Evolutionary conservation across 257 asterid genomes (phyloP).

Genomic region (Rehmannia glutinosa): DNA sequence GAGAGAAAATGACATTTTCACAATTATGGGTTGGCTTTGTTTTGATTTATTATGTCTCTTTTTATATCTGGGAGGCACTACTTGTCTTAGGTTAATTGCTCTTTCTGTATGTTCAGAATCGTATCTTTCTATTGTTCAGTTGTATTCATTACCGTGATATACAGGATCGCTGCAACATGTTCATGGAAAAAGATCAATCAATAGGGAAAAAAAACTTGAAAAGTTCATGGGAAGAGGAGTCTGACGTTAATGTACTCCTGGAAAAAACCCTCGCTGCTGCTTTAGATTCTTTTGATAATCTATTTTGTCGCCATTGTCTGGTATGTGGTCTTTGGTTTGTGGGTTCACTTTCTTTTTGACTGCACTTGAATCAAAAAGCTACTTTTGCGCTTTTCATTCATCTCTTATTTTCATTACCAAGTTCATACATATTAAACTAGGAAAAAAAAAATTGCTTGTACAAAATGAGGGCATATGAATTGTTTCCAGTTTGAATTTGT

Average conservation of each 20-base stretch:
- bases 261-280: slow-evolving; percentile 77
- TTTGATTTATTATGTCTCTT: not conserved
- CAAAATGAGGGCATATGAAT: not conserved
- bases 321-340: slow-evolving; percentile 42
- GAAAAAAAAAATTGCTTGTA: not conserved
- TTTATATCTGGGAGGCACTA: not conserved
- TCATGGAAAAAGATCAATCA: slow-evolving; percentile 48
- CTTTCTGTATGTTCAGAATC: slow-evolving; percentile 6
- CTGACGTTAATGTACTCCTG: slow-evolving; percentile 36
- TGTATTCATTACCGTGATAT: slow-evolving; percentile 28
- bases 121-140: slow-evolving; percentile 26
- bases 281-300: slow-evolving; percentile 83
- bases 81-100: not conserved
- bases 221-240: slow-evolving; percentile 34
- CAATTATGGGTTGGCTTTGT: slow-evolving; percentile 4
- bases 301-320: slow-evolving; percentile 98
- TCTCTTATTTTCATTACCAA: not conserved
- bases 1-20: slow-evolving; percentile 2
- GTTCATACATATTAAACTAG: not conserved
- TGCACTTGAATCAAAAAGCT: not conserved
- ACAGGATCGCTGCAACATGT: slow-evolving; percentile 84
- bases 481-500: not conserved
- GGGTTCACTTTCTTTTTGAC: not conserved
- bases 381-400: not conserved
- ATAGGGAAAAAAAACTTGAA: slow-evolving; percentile 26